A percentile compares a stretch with the other conserved stretches of the same genome.
phyloP scores from a whole-genome alignment of 2,329 filamentous ascomycete genomes.

The Rhinocladiella mackenziei region DNA sequence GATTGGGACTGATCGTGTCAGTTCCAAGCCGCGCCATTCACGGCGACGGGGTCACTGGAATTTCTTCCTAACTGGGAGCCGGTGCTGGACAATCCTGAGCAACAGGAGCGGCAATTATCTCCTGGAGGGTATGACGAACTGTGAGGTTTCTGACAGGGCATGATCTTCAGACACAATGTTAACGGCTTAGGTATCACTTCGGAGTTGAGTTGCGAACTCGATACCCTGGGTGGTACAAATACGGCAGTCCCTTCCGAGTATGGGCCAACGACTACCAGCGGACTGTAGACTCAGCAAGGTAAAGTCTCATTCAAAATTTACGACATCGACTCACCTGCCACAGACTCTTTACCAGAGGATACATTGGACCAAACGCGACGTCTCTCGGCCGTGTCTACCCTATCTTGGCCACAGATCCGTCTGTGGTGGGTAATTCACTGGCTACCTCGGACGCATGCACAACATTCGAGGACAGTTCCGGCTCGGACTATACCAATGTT shows the following conservation, averaged over 20 bases:
- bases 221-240: constrained; percentile 49
- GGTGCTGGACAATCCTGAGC: constrained; percentile 51
- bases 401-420: constrained; percentile 52
- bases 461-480: constrained; percentile 53
- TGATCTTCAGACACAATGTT: too few relatives aligned
- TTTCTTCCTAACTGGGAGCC: constrained; percentile 60
- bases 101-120: constrained; percentile 58
- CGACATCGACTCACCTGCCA: too few relatives aligned
- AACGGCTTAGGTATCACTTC: too few relatives aligned
- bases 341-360: constrained; percentile 61
- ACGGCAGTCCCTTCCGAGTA: constrained; percentile 52
- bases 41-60: constrained; percentile 49
- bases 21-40: constrained; percentile 54
- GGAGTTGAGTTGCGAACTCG: constrained; percentile 50
- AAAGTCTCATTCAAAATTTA: too few relatives aligned
- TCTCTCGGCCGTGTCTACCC: constrained; percentile 55
- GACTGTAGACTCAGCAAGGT: constrained; percentile 55
- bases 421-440: constrained; percentile 58
- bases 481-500: constrained; percentile 43
- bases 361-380: constrained; percentile 54
- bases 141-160: too few relatives aligned
- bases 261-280: constrained; percentile 65
- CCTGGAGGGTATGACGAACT: constrained; percentile 60
- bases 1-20: constrained; percentile 36
- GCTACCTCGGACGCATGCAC: constrained; percentile 61